Base-by-base conservation (phyloP, 2,329 filamentous ascomycete species). In the Ophiostoma piceae region DNA sequence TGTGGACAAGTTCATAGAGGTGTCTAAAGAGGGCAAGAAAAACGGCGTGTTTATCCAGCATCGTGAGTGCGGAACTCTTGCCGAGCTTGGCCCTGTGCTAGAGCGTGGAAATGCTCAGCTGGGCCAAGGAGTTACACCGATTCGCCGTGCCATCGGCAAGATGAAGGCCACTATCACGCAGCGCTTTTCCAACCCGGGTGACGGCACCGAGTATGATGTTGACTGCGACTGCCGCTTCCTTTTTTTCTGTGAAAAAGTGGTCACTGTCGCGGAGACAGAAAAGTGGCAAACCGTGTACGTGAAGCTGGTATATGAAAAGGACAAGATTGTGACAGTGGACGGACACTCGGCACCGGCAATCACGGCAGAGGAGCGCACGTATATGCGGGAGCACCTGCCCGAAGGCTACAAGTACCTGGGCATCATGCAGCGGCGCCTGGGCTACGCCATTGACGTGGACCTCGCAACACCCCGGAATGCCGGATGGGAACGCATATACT, bases 41-140 rank as follows among this genome's bases (percentile, higher is more conserved):
- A 77, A 78, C 11, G 84, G 84, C 22, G 83, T 81, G 67, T 85
- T 85, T 77, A 86, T 86, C 77, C 84, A 85, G 83, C 84, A 87
- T 75, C 83, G 84, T 71, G 82, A 84, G 73, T 83, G 69, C 54
- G 72, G 72, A 67, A 73, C 72, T 9, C 68, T 72, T 1, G 72
- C 66, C 26, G 72, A 73, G 66, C 68, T 73, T 29, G 71, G 70
- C 29, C 75, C 75, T 9, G 71, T 73, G 16, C 77, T 43, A 8
- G 41, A 72, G 47, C 67, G 70, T n/a, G 68, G 68, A 26, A 75
- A 75, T 11, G 70, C 73, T n/a, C 77, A 22, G 1, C 29, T 8
- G 43, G 4, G 14, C 6, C 43, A 47, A 47, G 43, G 43, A 7
- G 43, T 14, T 7, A 9, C 1, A 5, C 32, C 1, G 32, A 5